Evolutionary conservation across 108 stramenopile genomes (phyloP).

Genomic region (Cyclotella baltica): DNA sequence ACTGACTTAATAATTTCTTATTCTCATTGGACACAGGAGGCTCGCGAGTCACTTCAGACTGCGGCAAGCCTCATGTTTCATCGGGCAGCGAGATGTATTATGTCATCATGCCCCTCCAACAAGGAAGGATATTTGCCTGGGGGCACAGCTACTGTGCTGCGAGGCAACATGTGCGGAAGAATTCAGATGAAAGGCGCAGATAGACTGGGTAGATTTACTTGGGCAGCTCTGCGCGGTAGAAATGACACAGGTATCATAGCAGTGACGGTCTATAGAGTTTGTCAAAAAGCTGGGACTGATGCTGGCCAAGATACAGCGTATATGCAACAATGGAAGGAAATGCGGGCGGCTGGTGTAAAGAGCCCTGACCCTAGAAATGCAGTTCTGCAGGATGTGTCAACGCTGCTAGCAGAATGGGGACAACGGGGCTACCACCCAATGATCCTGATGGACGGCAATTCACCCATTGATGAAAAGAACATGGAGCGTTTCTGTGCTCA

Average conservation of each 20-base stretch:
- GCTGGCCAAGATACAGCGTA: conserved; percentile 3
- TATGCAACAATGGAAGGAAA: not conserved
- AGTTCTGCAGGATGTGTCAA: not conserved
- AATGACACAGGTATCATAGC: not conserved
- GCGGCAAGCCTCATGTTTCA: too few species aligned
- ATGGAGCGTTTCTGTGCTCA: not conserved
- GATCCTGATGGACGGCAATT: conserved; percentile 2
- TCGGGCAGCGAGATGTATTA: not conserved
- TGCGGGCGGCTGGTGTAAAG: not conserved
- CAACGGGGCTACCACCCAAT: conserved; percentile 5
- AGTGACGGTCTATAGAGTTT: conserved; percentile 1
- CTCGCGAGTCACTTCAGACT: too few species aligned
- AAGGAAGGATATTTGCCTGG: conserved; percentile 7
- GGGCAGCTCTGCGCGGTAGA: conserved; percentile 1
- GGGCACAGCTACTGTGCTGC: not conserved
- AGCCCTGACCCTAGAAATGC: conserved; percentile 1
- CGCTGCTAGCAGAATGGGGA: not conserved
- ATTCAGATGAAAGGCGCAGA: not conserved
- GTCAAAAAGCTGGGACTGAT: not conserved
- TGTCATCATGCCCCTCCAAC: not conserved
- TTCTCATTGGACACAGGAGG: too few species aligned
- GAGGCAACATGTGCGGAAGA: not conserved
- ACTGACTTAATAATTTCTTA: too few species aligned
- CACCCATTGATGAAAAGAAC: not conserved
- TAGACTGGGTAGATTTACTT: not conserved